A percentile compares a stretch with the other conserved stretches of the same genome.
Conservation (phyloP, 2,329 filamentous ascomycete species). For the Monilinia vaccinii-corymbosi region DNA sequence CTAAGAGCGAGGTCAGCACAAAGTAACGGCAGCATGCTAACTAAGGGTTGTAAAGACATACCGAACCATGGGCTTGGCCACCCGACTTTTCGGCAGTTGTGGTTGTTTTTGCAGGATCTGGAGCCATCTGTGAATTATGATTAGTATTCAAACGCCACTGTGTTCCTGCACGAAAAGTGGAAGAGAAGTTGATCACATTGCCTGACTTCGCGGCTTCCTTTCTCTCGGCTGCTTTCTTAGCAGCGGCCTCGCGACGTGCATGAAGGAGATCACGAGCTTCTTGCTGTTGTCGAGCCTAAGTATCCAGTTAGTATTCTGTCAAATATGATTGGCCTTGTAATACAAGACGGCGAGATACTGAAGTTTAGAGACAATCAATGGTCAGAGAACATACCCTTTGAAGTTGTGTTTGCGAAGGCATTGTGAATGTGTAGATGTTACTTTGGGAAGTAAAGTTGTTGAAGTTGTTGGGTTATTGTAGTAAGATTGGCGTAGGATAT, state of each 20-base stretch:
- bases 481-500: background rate
- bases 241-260: background rate
- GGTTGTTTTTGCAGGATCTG: background rate
- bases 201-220: background rate
- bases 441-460: background rate
- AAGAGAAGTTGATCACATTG: background rate
- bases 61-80: background rate
- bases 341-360: no score
- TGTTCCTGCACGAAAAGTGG: no score
- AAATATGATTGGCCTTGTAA: background rate
- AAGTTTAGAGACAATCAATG: background rate
- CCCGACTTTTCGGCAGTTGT: background rate
- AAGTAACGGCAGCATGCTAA: background rate
- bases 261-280: background rate
- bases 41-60: background rate
- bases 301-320: background rate
- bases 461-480: background rate
- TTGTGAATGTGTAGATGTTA: background rate
- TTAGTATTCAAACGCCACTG: background rate
- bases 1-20: background rate
- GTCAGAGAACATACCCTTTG: background rate
- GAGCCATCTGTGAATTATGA: background rate
- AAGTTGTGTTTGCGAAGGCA: background rate
- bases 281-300: background rate
- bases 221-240: background rate